These are phyloP conservation scores for Solanum chacoense DNA, from an alignment of 305 asterid species.

Conservation along the genomic window DNA sequence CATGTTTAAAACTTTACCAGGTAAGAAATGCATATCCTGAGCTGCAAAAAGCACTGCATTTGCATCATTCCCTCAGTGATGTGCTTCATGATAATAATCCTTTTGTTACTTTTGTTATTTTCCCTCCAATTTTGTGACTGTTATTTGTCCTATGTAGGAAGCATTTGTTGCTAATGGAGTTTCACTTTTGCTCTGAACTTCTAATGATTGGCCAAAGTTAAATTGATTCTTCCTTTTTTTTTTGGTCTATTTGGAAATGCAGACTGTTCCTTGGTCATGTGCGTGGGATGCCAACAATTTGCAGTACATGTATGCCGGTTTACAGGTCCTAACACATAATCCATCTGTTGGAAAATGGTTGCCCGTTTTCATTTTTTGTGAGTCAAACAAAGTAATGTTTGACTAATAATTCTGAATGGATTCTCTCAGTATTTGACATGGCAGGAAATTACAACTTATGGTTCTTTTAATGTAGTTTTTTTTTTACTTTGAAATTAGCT, in stretches of 20 bases:
- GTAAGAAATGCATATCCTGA: neutral
- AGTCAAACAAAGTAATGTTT: neutral
- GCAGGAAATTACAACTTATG: neutral
- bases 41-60: neutral
- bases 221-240: neutral
- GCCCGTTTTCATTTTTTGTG: neutral
- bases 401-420: neutral
- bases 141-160: neutral
- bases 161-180: neutral
- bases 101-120: neutral
- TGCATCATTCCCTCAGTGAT: neutral
- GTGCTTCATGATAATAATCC: neutral
- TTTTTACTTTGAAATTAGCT: neutral
- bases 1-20: neutral
- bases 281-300: slow-evolving; percentile 64
- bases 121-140: neutral
- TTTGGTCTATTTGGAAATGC: slow-evolving; percentile 8
- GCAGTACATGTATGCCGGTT: slow-evolving; percentile 65
- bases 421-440: neutral
- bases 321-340: slow-evolving; percentile 50
- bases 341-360: neutral
- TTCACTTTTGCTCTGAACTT: neutral
- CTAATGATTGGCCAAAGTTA: neutral
- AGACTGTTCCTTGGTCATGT: slow-evolving; percentile 97
- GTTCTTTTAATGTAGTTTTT: neutral